A percentile compares a stretch with the other conserved stretches of the same genome.
phyloP scores from a whole-genome alignment of 225 moss, liverwort and hornwort genomes.

The Polytrichum formosum region DNA sequence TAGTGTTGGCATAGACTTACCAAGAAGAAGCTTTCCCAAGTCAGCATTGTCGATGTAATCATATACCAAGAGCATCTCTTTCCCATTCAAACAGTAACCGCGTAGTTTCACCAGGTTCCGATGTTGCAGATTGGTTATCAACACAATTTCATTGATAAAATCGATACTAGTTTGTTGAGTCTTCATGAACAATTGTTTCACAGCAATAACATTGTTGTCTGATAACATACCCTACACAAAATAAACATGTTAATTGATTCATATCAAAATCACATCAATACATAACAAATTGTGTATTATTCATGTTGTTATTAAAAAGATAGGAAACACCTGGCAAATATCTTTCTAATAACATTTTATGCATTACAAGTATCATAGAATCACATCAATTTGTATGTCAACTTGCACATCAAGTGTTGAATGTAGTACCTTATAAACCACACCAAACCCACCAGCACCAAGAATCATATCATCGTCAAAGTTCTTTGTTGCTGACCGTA shows the following conservation, averaged over 20 bases:
- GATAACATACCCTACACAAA: conserved; percentile 17
- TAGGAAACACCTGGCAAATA: too few species aligned
- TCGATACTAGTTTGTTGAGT: conserved; percentile 22
- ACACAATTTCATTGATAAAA: conserved; percentile 43
- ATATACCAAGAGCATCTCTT: conserved; percentile 42
- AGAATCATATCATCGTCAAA: too few species aligned
- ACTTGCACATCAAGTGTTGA: too few species aligned
- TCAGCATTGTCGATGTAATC: conserved; percentile 39
- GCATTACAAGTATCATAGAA: too few species aligned
- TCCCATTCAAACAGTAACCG: conserved; percentile 42
- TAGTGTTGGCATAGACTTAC: not conserved
- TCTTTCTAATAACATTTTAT: too few species aligned
- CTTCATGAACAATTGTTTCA: conserved; percentile 25
- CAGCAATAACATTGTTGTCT: conserved; percentile 17
- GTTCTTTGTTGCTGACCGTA: too few species aligned
- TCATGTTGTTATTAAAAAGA: too few species aligned
- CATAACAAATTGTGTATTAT: too few species aligned
- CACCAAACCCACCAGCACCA: too few species aligned
- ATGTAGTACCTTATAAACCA: too few species aligned
- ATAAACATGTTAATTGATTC: not conserved
- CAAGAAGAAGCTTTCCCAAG: conserved; percentile 38
- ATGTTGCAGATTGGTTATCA: conserved; percentile 38
- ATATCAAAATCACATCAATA: too few species aligned
- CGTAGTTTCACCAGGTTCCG: conserved; percentile 27
- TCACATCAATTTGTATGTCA: too few species aligned